Conservation (phyloP, 2,329 filamentous ascomycete species). For the Blumeriella jaapii region DNA sequence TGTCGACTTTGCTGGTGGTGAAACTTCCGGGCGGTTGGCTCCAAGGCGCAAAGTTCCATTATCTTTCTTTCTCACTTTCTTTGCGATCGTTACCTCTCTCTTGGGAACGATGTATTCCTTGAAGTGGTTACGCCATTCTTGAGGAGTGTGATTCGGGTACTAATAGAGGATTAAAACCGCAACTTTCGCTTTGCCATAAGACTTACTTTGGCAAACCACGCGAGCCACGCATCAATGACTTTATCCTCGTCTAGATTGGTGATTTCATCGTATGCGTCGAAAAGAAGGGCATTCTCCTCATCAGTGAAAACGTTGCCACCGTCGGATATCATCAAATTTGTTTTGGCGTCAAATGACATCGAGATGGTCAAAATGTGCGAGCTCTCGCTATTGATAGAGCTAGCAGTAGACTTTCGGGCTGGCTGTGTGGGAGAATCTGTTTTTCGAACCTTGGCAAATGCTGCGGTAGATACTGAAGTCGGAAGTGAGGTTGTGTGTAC, state of each 20-base stretch:
- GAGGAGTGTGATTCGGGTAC: slow-evolving; percentile 23
- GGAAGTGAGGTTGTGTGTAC: background rate
- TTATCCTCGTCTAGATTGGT: slow-evolving; percentile 15
- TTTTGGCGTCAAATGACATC: background rate
- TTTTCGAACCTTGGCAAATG: background rate
- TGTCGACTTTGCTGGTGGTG: too few relatives aligned
- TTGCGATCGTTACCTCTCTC: slow-evolving; percentile 3
- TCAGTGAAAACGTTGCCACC: slow-evolving; percentile 16
- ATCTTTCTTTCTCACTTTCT: slow-evolving; percentile 2
- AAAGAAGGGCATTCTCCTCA: slow-evolving; percentile 17
- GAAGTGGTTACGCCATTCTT: slow-evolving; percentile 27
- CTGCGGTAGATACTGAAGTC: background rate
- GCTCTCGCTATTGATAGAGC: background rate
- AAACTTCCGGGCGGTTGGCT: background rate
- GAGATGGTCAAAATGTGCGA: background rate
- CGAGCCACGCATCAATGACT: slow-evolving; percentile 22
- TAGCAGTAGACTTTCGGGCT: background rate
- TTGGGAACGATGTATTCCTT: slow-evolving; percentile 15
- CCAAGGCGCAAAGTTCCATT: slow-evolving; percentile 2
- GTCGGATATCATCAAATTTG: slow-evolving; percentile 6
- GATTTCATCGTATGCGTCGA: slow-evolving; percentile 16
- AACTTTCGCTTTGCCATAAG: background rate
- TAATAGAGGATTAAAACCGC: slow-evolving; percentile 7
- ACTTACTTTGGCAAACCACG: slow-evolving; percentile 19
- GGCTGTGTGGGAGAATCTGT: background rate